A percentile compares a stretch with the other conserved stretches of the same genome.
These are phyloP conservation scores for Xylaria palmicola DNA, from an alignment of 495 filamentous ascomycete species.

Conservation along the genomic window DNA sequence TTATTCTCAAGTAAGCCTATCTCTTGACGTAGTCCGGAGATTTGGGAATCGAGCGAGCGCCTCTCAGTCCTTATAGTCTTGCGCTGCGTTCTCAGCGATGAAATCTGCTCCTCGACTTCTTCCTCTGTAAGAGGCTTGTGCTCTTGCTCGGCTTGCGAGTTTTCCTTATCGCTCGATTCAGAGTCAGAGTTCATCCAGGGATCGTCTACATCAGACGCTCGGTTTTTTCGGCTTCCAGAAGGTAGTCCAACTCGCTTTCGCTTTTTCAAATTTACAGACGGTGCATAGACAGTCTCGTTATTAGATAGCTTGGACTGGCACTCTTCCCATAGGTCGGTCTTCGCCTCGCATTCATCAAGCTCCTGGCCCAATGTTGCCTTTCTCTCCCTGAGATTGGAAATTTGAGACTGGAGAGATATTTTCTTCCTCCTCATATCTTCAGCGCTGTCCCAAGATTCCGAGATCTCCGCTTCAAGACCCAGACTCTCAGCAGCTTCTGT, in stretches of 20 bases:
- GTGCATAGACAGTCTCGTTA: conserved; percentile 52
- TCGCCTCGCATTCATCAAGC: conserved; percentile 36
- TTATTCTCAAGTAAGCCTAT: conserved; percentile 26
- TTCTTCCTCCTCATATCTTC: conserved; percentile 11
- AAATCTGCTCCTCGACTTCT: conserved; percentile 23
- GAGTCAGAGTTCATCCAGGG: conserved; percentile 17
- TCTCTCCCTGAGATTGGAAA: not conserved
- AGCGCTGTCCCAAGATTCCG: conserved; percentile 18
- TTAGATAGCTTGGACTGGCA: conserved; percentile 42
- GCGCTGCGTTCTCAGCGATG: conserved; percentile 28
- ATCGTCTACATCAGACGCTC: conserved; percentile 18
- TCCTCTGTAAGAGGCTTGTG: conserved; percentile 21
- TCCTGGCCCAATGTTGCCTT: conserved; percentile 24
- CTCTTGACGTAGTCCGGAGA: conserved; percentile 9
- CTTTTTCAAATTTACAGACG: conserved; percentile 36
- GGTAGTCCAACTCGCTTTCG: conserved; percentile 25
- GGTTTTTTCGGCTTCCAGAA: conserved; percentile 22
- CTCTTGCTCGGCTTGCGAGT: conserved; percentile 14
- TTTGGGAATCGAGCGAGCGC: conserved; percentile 12
- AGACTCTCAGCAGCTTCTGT: conserved; percentile 35
- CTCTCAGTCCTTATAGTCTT: conserved; percentile 21
- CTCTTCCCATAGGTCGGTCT: conserved; percentile 45
- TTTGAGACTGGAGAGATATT: conserved; percentile 43
- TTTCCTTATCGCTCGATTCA: conserved; percentile 34
- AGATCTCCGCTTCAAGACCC: conserved; percentile 47